Conservation (phyloP, 73 alveolate genomes). For the Paramecium biaurelia region DNA sequence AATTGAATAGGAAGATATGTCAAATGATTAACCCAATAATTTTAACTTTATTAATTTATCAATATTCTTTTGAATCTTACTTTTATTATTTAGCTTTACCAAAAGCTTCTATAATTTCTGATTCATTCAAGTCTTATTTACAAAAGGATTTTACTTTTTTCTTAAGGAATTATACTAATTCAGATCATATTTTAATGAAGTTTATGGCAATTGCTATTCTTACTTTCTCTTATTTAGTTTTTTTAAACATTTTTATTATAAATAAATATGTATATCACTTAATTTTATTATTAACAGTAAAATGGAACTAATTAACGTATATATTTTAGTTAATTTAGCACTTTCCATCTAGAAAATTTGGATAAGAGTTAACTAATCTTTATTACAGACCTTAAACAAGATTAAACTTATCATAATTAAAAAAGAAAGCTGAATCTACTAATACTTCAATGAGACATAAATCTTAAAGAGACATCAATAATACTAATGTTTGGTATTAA, state of each 20-base stretch:
- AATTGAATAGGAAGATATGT: not conserved
- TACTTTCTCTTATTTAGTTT: not conserved
- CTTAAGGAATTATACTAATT: not conserved
- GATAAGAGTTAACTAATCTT: constrained; percentile 30
- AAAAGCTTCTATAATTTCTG: not conserved
- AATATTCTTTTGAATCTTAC: not conserved
- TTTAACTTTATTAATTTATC: not conserved
- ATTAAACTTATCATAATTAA: not conserved
- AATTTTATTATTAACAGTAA: constrained; percentile 13
- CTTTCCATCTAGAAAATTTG: not conserved
- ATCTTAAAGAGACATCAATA: constrained; percentile 32
- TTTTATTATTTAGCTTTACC: not conserved
- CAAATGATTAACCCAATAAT: not conserved
- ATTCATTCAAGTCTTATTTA: not conserved
- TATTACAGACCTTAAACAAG: not conserved
- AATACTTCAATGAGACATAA: constrained; percentile 19
- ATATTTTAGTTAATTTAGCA: not conserved
- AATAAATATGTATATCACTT: not conserved
- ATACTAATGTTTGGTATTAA: not conserved
- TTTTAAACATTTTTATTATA: not conserved
- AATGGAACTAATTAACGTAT: constrained; percentile 1
- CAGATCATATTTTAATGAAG: not conserved
- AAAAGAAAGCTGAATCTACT: not conserved
- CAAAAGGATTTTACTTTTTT: not conserved
- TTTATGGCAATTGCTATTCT: not conserved